These are phyloP conservation scores for Suhomyces wounanorum DNA, from an alignment of 1,139 yeast species.

Conservation along the genomic window DNA sequence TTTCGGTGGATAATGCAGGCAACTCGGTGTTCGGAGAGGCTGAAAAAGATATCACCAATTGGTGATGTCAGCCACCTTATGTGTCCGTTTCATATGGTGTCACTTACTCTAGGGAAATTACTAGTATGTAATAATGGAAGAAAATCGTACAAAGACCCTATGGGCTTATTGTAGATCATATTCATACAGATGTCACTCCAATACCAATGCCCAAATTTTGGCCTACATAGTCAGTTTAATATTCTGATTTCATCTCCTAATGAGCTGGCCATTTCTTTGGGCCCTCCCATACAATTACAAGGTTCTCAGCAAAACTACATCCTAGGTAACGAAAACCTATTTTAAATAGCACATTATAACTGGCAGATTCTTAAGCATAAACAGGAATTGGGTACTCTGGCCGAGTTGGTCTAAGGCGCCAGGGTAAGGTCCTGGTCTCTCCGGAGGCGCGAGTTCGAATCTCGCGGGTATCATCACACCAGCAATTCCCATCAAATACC, in stretches of 20 bases:
- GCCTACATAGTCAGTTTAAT: too few relatives aligned
- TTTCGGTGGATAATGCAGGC: conserved; percentile 48
- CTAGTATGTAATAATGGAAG: background rate
- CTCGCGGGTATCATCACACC: conserved; percentile 51
- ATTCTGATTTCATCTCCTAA: too few relatives aligned
- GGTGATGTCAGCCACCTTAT: conserved; percentile 46
- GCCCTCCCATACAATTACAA: too few relatives aligned
- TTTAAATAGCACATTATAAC: background rate
- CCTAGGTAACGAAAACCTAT: too few relatives aligned
- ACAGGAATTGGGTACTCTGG: conserved; percentile 48
- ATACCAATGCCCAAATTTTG: too few relatives aligned
- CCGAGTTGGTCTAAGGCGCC: conserved; percentile 54
- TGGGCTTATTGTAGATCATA: too few relatives aligned
- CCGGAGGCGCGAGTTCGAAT: conserved; percentile 62
- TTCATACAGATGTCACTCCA: too few relatives aligned
- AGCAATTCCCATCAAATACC: conserved; percentile 20
- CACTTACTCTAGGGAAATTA: background rate
- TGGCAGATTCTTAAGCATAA: background rate
- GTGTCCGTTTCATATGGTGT: background rate
- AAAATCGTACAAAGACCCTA: background rate
- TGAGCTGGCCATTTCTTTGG: too few relatives aligned
- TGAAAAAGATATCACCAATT: conserved; percentile 80
- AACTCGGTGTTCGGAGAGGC: conserved; percentile 93
- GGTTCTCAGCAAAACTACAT: too few relatives aligned
- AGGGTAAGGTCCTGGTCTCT: conserved; percentile 58